Evolutionary conservation across 106 monocot species (phyloP).

Genomic region (Allium cepa): DNA sequence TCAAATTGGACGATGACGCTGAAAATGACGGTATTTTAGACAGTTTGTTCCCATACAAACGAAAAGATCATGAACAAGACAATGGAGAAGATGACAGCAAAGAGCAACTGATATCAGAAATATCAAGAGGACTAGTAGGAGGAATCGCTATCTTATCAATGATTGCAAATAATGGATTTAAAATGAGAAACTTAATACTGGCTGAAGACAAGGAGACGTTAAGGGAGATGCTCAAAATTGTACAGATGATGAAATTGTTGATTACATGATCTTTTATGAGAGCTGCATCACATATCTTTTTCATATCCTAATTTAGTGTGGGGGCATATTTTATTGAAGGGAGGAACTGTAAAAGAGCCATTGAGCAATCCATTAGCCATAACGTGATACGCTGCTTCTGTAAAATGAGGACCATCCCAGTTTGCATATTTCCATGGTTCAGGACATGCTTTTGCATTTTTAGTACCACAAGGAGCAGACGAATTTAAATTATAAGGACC

Average conservation of each 20-base stretch:
- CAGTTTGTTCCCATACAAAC: background rate
- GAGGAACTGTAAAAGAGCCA: slow-evolving; percentile 18
- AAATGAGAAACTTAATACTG: background rate
- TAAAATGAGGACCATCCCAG: slow-evolving; percentile 60
- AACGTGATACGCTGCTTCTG: slow-evolving; percentile 29
- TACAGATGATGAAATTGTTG: background rate
- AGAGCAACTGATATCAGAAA: background rate
- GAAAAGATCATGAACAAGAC: background rate
- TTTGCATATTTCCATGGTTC: slow-evolving; percentile 26
- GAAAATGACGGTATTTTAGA: background rate
- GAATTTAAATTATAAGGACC: slow-evolving; percentile 46
- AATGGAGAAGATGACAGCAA: background rate
- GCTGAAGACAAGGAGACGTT: background rate
- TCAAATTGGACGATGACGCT: background rate
- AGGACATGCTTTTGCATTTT: slow-evolving; percentile 14
- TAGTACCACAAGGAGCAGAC: slow-evolving; percentile 15
- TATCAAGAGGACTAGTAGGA: background rate
- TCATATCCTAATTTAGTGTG: too few relatives aligned
- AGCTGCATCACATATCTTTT: too few relatives aligned
- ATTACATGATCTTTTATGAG: background rate
- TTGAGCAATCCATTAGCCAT: slow-evolving; percentile 21
- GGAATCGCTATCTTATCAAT: background rate
- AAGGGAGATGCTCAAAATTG: background rate
- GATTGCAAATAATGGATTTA: background rate
- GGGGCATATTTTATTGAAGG: slow-evolving; percentile 5